Conservation (phyloP, 345 rosid species). For the Brassica rapa region DNA sequence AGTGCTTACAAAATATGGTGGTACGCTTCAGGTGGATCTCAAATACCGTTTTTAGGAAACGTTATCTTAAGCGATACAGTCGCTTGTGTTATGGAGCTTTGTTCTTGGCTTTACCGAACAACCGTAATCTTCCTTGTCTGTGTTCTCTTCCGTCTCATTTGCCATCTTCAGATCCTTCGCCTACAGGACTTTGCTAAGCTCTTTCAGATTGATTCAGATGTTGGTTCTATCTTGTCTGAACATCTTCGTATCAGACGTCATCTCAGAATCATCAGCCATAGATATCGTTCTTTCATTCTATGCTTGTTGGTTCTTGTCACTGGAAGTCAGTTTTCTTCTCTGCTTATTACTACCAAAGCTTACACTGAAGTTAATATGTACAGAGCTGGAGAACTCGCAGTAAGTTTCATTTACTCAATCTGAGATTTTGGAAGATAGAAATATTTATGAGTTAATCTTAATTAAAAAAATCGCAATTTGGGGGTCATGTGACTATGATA, state of each 20-base stretch:
- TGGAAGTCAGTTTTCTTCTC: slow-evolving; percentile 79
- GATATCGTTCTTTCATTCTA: slow-evolving; percentile 69
- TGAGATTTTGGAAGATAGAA: too few species aligned
- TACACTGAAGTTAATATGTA: slow-evolving; percentile 51
- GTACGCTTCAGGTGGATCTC: slow-evolving; percentile 96
- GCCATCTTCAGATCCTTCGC: slow-evolving; percentile 88
- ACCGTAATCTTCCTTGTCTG: slow-evolving; percentile 83
- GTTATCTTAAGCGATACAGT: slow-evolving; percentile 69
- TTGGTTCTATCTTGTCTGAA: slow-evolving; percentile 68
- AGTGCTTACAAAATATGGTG: slow-evolving; percentile 95
- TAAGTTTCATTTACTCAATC: slow-evolving; percentile 30
- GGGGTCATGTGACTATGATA: too few species aligned
- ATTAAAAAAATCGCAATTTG: too few species aligned
- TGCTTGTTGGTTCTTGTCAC: slow-evolving; percentile 67
- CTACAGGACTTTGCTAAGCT: slow-evolving; percentile 81
- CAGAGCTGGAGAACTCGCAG: slow-evolving; percentile 91
- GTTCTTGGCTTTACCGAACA: slow-evolving; percentile 93
- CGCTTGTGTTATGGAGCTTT: slow-evolving; percentile 83
- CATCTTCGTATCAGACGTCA: slow-evolving; percentile 88
- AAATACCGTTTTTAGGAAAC: slow-evolving; percentile 82
- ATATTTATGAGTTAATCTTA: too few species aligned
- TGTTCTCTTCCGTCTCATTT: slow-evolving; percentile 80
- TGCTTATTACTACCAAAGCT: slow-evolving; percentile 76
- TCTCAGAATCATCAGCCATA: slow-evolving; percentile 87
- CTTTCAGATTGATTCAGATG: slow-evolving; percentile 76